Conservation (phyloP, 2,329 filamentous ascomycete species). For the Eurotiales sp. region DNA sequence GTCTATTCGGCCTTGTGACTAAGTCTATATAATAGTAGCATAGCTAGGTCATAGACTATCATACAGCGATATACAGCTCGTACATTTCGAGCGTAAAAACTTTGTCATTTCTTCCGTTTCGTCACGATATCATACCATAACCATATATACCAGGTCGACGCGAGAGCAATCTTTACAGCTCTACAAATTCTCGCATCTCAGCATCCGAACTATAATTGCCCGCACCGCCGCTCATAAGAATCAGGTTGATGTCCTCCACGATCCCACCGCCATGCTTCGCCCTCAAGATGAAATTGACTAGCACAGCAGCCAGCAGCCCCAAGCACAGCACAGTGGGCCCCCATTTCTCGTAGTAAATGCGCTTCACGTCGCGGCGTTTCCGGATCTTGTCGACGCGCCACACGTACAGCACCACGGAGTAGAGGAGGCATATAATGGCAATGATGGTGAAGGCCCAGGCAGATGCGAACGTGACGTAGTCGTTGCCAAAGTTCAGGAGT, state of each 20-base stretch:
- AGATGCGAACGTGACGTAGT: conserved; percentile 61
- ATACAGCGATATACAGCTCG: too few species aligned
- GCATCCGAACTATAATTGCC: neutral
- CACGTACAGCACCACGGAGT: conserved; percentile 78
- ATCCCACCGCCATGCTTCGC: conserved; percentile 51
- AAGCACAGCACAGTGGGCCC: conserved; percentile 75
- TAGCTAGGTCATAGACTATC: too few species aligned
- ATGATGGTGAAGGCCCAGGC: conserved; percentile 78
- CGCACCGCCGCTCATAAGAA: neutral
- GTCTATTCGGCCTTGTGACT: too few species aligned
- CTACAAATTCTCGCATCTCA: neutral
- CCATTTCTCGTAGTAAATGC: conserved; percentile 77
- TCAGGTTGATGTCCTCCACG: neutral
- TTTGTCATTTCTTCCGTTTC: neutral
- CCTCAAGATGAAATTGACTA: conserved; percentile 75
- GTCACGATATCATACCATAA: too few species aligned
- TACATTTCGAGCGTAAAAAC: too few species aligned
- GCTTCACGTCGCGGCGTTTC: conserved; percentile 71
- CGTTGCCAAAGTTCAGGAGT: conserved; percentile 71
- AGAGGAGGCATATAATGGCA: conserved; percentile 72
- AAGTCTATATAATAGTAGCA: too few species aligned
- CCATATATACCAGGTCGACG: too few species aligned
- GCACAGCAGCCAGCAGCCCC: conserved; percentile 69
- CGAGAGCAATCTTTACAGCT: too few species aligned
- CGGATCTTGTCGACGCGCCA: conserved; percentile 85